phyloP scores from a whole-genome alignment of 179 eudicot species.

The Camellia oleifera region DNA sequence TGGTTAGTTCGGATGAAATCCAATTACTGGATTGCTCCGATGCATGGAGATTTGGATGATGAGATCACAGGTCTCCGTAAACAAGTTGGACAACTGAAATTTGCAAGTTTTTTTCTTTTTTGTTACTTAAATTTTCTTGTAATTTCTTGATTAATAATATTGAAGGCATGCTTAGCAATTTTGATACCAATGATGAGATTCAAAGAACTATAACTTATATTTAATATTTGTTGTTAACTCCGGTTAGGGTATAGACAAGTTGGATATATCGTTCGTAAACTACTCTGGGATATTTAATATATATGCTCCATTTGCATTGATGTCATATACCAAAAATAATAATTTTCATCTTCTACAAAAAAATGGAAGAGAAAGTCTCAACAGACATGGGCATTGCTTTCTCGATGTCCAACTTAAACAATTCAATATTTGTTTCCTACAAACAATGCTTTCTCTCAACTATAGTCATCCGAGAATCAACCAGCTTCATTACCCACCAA shows the following conservation, averaged over 20 bases:
- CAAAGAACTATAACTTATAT: neutral
- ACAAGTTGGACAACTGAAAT: conserved; percentile 66
- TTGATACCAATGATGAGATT: neutral
- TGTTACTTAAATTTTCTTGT: neutral
- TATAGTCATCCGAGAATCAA: too few relatives aligned
- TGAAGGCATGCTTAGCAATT: neutral
- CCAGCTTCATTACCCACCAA: too few relatives aligned
- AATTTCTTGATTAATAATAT: neutral
- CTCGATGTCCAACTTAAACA: too few relatives aligned
- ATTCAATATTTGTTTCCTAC: too few relatives aligned
- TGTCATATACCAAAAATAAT: neutral
- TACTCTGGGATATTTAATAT: neutral
- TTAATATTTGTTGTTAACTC: neutral
- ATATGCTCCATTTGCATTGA: neutral
- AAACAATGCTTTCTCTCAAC: too few relatives aligned
- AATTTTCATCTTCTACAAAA: too few relatives aligned
- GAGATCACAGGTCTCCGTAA: conserved; percentile 69
- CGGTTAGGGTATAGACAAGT: neutral
- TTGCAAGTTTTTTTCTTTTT: conserved; percentile 32
- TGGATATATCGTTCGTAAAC: neutral
- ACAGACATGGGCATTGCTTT: too few relatives aligned
- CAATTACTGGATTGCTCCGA: conserved; percentile 86
- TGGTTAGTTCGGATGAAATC: conserved; percentile 59
- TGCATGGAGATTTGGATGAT: conserved; percentile 78
- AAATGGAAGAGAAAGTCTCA: too few relatives aligned